Evolutionary conservation across 352 stramenopile species (phyloP).

Genomic region (Globisporangium irregulare): DNA sequence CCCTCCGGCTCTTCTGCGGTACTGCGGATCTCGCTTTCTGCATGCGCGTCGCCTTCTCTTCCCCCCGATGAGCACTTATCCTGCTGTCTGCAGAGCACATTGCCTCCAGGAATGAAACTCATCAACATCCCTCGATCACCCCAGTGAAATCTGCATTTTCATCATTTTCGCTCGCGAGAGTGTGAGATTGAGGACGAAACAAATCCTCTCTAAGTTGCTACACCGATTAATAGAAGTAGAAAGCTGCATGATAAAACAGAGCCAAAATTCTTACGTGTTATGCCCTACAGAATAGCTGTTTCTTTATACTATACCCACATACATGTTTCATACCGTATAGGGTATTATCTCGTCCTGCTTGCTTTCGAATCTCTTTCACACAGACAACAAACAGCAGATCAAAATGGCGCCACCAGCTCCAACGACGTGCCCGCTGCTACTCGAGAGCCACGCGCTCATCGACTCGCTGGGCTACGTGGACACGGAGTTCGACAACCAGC

Average conservation of each 20-base stretch:
- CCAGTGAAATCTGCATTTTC: constrained; percentile 1
- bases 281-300: background rate
- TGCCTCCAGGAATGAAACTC: constrained; percentile 47
- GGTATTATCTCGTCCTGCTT: background rate
- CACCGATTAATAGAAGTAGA: background rate
- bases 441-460: constrained; percentile 59
- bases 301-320: background rate
- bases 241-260: background rate
- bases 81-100: constrained; percentile 25
- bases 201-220: background rate
- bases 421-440: constrained; percentile 52
- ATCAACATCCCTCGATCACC: constrained; percentile 28
- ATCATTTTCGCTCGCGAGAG: background rate
- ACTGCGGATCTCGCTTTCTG: constrained; percentile 6
- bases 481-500: constrained; percentile 49
- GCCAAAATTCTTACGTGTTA: background rate
- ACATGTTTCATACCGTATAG: background rate
- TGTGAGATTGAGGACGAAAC: background rate
- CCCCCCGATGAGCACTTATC: constrained; percentile 62
- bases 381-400: background rate
- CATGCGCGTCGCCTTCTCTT: background rate
- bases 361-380: background rate
- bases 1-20: constrained; percentile 22
- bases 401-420: constrained; percentile 26
- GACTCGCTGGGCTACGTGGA: constrained; percentile 78